Evolutionary conservation across 768 basidiomycete genomes (phyloP).

Genomic region (Lactarius vividus): DNA sequence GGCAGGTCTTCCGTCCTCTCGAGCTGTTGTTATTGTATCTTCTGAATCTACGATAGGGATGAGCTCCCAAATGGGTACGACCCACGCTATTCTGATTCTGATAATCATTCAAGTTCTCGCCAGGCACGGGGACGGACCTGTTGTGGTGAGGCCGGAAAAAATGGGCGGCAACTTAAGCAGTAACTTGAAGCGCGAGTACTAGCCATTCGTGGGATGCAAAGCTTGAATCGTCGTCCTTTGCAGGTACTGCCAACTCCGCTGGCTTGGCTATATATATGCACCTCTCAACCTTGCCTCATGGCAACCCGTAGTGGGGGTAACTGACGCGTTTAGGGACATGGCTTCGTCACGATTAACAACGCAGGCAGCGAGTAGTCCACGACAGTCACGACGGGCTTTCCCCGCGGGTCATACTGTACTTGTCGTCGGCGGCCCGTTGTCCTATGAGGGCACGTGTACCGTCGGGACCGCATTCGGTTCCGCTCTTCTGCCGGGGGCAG

Average conservation of each 20-base stretch:
- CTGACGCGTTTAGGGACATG: constrained; percentile 27
- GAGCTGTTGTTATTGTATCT: too few relatives aligned
- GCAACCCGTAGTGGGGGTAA: too few relatives aligned
- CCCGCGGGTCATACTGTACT: constrained; percentile 43
- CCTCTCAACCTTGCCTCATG: too few relatives aligned
- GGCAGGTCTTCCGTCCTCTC: too few relatives aligned
- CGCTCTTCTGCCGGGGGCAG: too few relatives aligned
- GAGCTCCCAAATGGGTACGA: constrained; percentile 41
- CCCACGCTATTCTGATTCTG: too few relatives aligned
- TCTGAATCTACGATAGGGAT: too few relatives aligned
- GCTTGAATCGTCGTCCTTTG: neutral
- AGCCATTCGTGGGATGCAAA: neutral
- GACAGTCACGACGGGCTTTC: constrained; percentile 55
- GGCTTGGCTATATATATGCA: constrained; percentile 48
- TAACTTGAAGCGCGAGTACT: constrained; percentile 7
- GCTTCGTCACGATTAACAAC: constrained; percentile 70
- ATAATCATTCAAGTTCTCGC: neutral
- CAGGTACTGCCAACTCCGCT: constrained; percentile 62
- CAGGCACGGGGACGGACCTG: constrained; percentile 52
- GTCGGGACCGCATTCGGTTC: constrained; percentile 35
- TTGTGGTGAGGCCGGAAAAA: constrained; percentile 38
- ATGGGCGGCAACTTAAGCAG: too few relatives aligned
- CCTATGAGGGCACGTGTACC: constrained; percentile 43
- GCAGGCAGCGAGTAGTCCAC: constrained; percentile 51
- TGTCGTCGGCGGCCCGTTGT: constrained; percentile 49